Evolutionary conservation across 768 basidiomycete genomes (phyloP), one percentile per base, ranked within the genome.

Genomic region (Paxillus rubicundulus): DNA sequence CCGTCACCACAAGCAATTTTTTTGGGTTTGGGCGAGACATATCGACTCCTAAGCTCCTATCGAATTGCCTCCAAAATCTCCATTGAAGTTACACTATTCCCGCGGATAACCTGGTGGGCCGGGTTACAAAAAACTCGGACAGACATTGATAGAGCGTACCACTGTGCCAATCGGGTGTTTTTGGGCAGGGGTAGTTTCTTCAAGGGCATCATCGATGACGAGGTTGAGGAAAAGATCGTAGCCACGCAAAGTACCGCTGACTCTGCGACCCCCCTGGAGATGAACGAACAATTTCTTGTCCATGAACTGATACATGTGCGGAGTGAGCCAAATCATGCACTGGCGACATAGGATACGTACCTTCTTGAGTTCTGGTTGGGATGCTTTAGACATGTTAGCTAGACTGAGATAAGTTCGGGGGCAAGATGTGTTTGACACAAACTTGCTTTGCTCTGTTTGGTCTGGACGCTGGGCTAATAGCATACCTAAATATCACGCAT

Each of bases 191-290:
- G 83, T 85, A 0, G 86, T 84, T 76, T 98, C 97, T 72, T 99
- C 97, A 62, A 87, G 70, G 9, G 92, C 91, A 65, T 98, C 92
- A 70, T 98, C 97, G 70, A 99, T 85, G 59, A 98, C 97, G 36
- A 99, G 80, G 72, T 99, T 99, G 68, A 99, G 76, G 78, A 99
- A 99, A 58, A 99, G 87, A 77, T 99, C 97, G 72, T 97, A 99
- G 47, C 97, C 97, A 57, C 97, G 87, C 46, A 99, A 75, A 13
- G 85, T 86, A 49, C 97, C 97, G 74, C 91, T 93, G 64, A 99
- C 91, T 82, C 92, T 92, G 65, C 96, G 87, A 50, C 93, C 93
- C 43, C 90, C 92, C 68, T 97, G 94, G 7, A 99, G 77, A 74
- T 96, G 85, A 64, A 99, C 78, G 72, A 95, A 95, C 61, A 98